These are phyloP conservation scores for Fusarium guadeloupense DNA, from an alignment of 2,329 filamentous ascomycete species.

Conservation along the genomic window DNA sequence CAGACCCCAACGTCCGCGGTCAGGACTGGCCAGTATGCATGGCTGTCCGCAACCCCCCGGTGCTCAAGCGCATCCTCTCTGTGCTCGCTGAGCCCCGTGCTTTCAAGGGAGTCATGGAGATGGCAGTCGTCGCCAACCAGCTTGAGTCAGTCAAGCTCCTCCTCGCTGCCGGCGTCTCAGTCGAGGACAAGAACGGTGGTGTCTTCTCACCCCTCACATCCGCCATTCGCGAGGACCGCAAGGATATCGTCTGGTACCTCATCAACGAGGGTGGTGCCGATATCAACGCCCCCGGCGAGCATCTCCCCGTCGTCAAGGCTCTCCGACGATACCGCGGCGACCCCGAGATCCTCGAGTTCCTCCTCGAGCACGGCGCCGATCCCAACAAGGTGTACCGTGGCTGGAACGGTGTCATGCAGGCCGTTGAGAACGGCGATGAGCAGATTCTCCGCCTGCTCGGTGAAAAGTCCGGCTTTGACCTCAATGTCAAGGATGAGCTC, in stretches of 20 bases:
- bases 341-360: conserved; percentile 68
- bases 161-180: conserved; percentile 69
- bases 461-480: conserved; percentile 59
- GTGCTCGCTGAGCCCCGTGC: conserved; percentile 66
- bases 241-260: conserved; percentile 68
- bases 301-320: conserved; percentile 76
- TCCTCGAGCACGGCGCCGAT: conserved; percentile 71
- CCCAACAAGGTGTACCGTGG: conserved; percentile 74
- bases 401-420: conserved; percentile 73
- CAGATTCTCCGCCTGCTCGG: conserved; percentile 62
- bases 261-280: conserved; percentile 70
- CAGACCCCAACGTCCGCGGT: conserved; percentile 69
- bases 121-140: conserved; percentile 72
- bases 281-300: conserved; percentile 73
- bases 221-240: conserved; percentile 70
- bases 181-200: conserved; percentile 77
- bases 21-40: conserved; percentile 77
- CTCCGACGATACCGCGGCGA: conserved; percentile 67
- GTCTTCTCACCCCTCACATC: conserved; percentile 76
- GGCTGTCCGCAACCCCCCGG: conserved; percentile 68
- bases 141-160: conserved; percentile 74
- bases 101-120: conserved; percentile 73
- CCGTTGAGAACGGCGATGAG: conserved; percentile 70
- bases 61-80: conserved; percentile 67
- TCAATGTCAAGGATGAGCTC: conserved; percentile 62